phyloP scores from a whole-genome alignment of 2,329 filamentous ascomycete genomes.

The Xylaria sp. region DNA sequence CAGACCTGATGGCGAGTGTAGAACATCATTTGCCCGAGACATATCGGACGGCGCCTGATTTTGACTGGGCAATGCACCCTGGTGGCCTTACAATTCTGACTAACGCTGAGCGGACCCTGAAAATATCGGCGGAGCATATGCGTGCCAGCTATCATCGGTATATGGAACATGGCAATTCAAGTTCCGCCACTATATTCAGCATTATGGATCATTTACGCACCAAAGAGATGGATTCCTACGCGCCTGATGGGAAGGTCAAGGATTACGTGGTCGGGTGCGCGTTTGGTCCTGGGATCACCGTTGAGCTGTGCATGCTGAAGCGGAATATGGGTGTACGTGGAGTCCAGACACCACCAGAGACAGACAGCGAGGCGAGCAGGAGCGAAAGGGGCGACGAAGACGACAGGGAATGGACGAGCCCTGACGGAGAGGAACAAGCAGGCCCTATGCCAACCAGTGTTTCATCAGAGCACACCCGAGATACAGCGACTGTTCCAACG shows the following conservation, averaged over 20 bases:
- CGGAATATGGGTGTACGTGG: slow-evolving; percentile 53
- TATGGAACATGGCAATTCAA: slow-evolving; percentile 74
- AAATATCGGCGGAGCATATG: slow-evolving; percentile 71
- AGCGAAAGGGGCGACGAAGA: slow-evolving; percentile 55
- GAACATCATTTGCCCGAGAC: slow-evolving; percentile 55
- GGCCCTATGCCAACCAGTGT: slow-evolving; percentile 38
- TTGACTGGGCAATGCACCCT: slow-evolving; percentile 80
- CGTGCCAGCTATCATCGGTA: slow-evolving; percentile 77
- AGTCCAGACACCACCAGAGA: slow-evolving; percentile 65
- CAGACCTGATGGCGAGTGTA: slow-evolving; percentile 62
- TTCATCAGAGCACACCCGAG: slow-evolving; percentile 2
- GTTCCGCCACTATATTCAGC: slow-evolving; percentile 75
- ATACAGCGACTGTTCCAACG: not conserved
- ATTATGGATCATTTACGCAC: slow-evolving; percentile 71
- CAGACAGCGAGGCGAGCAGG: slow-evolving; percentile 61
- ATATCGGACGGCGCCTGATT: slow-evolving; percentile 63
- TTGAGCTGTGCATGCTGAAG: slow-evolving; percentile 76
- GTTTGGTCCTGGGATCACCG: slow-evolving; percentile 75
- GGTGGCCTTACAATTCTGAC: slow-evolving; percentile 74
- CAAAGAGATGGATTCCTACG: slow-evolving; percentile 69
- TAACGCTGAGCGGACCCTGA: slow-evolving; percentile 68
- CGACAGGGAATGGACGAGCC: slow-evolving; percentile 45
- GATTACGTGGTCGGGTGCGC: slow-evolving; percentile 74
- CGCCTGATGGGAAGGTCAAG: slow-evolving; percentile 59
- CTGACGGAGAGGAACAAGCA: slow-evolving; percentile 41